Base-by-base conservation (phyloP, 1,139 yeast species). In the Scheffersomyces parashehatae region DNA sequence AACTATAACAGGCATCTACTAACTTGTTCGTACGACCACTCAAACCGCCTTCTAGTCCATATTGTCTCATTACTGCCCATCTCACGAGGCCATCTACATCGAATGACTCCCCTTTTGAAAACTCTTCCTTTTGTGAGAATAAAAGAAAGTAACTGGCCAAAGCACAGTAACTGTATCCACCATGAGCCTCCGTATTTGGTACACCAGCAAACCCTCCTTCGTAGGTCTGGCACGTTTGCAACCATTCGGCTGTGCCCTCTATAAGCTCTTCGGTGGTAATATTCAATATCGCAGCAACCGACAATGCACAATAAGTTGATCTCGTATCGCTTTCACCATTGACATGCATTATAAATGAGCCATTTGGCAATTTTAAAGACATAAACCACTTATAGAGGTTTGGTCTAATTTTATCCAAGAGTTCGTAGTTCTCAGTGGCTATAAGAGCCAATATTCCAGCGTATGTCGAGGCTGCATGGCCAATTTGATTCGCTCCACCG, bases 1-100 rank as follows among this genome's bases (percentile, higher is more conserved):
- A 95, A 57, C 91, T 82, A 62, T 95, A 95, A 63, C 99, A 95
- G 0, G 96, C 97, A 63, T 95, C 99, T 0, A 93, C 98, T 35
- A 95, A 73, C 63, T 95, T 95, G 60, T 93, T 91, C 0, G 96
- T 81, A 44, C 99, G 77, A 0, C 99, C 99, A 8, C 83, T 77
- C 38, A 91, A 77, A 0, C 98, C 97, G 6, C 95, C 96, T 59
- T 90, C 97, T 6, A 81, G 63, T 29, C 70, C 69, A 46, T 75
- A 69, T 59, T 93, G 99, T 35, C 96, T 77, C 16, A 76, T 67
- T 5, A 76, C 75, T 3, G 83, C 69, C 99, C 99, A 95, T 41
- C 75, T 62, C 3, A 77, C 48, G 29, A 86, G 64, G 5, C 46
- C 48, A 0, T 69, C 76, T 3, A 82, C 43, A 52, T 80, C 65